Conservation (phyloP, 1,139 yeast species). For the Blastobotrys malaysiensis region DNA sequence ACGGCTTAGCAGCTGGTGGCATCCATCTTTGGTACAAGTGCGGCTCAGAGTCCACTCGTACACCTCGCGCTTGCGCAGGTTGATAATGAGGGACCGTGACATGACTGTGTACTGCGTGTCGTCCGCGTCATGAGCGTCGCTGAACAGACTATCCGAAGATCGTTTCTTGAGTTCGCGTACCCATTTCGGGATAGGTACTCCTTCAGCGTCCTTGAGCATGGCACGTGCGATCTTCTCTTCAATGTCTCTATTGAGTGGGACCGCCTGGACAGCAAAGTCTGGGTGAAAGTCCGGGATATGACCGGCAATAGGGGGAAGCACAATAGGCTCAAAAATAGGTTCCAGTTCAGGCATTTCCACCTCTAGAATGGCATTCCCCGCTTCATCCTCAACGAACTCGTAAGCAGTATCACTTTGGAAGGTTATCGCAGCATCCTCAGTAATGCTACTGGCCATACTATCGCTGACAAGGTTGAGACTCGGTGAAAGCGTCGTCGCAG, state of each 20-base stretch:
- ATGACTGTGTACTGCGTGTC: neutral
- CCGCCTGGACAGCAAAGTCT: conserved; percentile 27
- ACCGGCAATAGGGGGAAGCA: conserved; percentile 28
- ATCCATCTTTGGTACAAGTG: conserved; percentile 3
- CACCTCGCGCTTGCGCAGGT: conserved; percentile 9
- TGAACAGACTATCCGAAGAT: neutral
- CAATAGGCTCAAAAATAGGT: conserved; percentile 14
- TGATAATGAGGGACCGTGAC: conserved; percentile 11
- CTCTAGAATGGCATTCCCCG: conserved; percentile 14
- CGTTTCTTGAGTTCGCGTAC: neutral
- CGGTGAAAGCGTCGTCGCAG: conserved; percentile 16
- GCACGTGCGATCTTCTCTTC: conserved; percentile 23
- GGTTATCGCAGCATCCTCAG: neutral
- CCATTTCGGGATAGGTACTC: conserved; percentile 7
- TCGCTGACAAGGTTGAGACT: conserved; percentile 4
- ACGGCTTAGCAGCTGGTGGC: conserved; percentile 14
- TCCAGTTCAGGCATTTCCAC: conserved; percentile 9
- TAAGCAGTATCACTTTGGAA: conserved; percentile 1
- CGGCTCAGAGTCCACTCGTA: conserved; percentile 9
- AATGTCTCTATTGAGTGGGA: conserved; percentile 22
- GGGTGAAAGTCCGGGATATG: conserved; percentile 28
- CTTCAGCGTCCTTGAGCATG: conserved; percentile 23
- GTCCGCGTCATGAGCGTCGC: neutral
- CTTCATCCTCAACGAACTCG: conserved; percentile 10
- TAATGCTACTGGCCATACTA: neutral